Conservation (phyloP, 345 rosid species). For the Clarkia xantiana region DNA sequence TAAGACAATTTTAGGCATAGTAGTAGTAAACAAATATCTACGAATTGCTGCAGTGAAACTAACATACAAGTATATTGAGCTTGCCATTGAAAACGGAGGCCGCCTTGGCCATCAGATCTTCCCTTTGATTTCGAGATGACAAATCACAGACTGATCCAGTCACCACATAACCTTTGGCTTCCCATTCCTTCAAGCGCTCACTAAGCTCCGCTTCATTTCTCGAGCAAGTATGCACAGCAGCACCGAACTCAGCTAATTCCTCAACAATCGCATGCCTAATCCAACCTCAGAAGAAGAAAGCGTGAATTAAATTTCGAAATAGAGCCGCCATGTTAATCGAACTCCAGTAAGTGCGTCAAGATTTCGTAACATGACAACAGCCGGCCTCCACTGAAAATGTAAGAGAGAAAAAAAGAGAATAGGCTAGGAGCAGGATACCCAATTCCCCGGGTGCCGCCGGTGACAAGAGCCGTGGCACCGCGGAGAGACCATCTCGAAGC, state of each 20-base stretch:
- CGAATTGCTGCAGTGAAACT: neutral
- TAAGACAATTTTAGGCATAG: neutral
- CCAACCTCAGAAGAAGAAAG: neutral
- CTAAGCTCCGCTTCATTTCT: constrained; percentile 51
- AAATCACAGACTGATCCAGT: constrained; percentile 73
- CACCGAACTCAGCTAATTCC: constrained; percentile 65
- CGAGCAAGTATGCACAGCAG: constrained; percentile 63
- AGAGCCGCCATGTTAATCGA: no score
- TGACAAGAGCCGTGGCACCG: constrained; percentile 61
- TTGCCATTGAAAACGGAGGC: constrained; percentile 32
- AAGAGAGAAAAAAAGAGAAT: neutral
- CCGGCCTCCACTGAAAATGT: no score
- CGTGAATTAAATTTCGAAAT: no score
- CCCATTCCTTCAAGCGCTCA: constrained; percentile 45
- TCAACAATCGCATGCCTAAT: constrained; percentile 53
- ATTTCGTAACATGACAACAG: no score
- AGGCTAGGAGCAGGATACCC: constrained; percentile 25
- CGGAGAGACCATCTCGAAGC: constrained; percentile 48
- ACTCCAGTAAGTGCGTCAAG: no score
- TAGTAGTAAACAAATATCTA: neutral
- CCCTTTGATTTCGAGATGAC: constrained; percentile 34
- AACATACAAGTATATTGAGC: constrained; percentile 57
- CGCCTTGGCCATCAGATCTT: constrained; percentile 39
- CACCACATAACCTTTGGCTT: constrained; percentile 35
- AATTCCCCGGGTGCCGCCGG: constrained; percentile 89